A percentile compares a stretch with the other conserved stretches of the same genome.
phyloP scores from a whole-genome alignment of 768 basidiomycete genomes.

The Ramaria sp. region DNA sequence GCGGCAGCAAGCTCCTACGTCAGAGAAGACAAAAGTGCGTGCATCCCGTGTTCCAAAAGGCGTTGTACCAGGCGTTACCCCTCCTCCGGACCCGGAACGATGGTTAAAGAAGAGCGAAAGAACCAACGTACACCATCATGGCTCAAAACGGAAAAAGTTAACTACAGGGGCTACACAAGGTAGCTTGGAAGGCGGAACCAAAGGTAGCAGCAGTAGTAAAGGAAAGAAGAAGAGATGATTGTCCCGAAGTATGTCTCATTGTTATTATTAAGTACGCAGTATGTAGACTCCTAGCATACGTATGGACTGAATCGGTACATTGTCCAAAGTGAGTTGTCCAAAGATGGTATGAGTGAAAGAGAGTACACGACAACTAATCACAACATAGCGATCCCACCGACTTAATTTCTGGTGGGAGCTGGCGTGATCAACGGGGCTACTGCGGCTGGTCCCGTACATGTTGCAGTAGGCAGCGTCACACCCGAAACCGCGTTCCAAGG shows the following conservation, averaged over 20 bases:
- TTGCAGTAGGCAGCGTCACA: constrained; percentile 34
- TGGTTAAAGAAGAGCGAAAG: constrained; percentile 86
- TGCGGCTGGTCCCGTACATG: constrained; percentile 21
- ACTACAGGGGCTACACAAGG: constrained; percentile 64
- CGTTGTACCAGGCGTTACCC: constrained; percentile 70
- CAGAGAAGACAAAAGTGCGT: constrained; percentile 36
- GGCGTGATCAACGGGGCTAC: constrained; percentile 2
- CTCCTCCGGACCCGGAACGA: constrained; percentile 75
- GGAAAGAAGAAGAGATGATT: constrained; percentile 11
- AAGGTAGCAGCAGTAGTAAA: constrained; percentile 17
- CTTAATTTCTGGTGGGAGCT: background rate
- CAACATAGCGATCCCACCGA: background rate
- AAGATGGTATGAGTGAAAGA: background rate
- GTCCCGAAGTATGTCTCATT: background rate
- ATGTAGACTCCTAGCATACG: background rate
- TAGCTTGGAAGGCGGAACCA: constrained; percentile 22
- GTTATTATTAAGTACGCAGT: background rate
- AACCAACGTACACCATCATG: constrained; percentile 32
- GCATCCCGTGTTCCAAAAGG: constrained; percentile 62
- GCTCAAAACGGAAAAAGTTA: constrained; percentile 40
- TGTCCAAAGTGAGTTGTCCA: background rate
- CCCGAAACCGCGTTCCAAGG: constrained; percentile 46
- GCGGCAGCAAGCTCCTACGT: constrained; percentile 20
- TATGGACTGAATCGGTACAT: background rate
- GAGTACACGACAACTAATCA: background rate